Base-by-base conservation (phyloP, 148 eudicot species). In the Beta vulgaris region DNA sequence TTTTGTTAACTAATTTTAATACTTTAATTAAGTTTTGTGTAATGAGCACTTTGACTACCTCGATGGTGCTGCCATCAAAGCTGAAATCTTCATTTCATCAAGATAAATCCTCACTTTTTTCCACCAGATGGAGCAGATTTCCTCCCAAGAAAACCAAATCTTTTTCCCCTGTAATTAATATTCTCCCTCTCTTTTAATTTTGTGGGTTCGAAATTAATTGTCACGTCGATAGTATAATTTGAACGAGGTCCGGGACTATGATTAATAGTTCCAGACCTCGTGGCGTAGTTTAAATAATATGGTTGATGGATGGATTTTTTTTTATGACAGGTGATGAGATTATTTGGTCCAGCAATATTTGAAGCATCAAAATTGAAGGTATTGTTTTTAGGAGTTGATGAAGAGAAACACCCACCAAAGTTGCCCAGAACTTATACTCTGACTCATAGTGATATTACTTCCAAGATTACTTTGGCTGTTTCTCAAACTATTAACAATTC, bases 281-380 rank as follows among this genome's bases (percentile, higher is more conserved):
- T n/a, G n/a, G n/a, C n/a, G n/a, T n/a, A n/a, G n/a, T n/a, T n/a
- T n/a, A n/a, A n/a, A n/a, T 60, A 1, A 4, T 61, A 29, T 63
- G 32, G 11, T 37, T 68, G 23, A 39, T 29, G 55, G 18, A 28
- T 12, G 36, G 11, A 15, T 18, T 19, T n/a, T 9, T 49, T 73
- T 19, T 46, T 70, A 72, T 60, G 36, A 76, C 76, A 93, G 98
- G 90, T 89, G 61, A 94, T 94, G 51, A 90, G 98, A 73, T 80
- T 93, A 39, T 91, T 93, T 81, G 98, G 98, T 73, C 97, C 98
- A 68, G 88, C 98, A 44, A 93, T 90, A 71, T 93, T 93, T 84
- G 98, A 93, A 82, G 93, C 98, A 66, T 90, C 97, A 68, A 93
- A 93, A 76, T 74, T 93, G 73, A 90, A 94, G 80, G 98, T 93